phyloP scores from a whole-genome alignment of 164 flowering plant species.

The Pachysandra terminalis region DNA sequence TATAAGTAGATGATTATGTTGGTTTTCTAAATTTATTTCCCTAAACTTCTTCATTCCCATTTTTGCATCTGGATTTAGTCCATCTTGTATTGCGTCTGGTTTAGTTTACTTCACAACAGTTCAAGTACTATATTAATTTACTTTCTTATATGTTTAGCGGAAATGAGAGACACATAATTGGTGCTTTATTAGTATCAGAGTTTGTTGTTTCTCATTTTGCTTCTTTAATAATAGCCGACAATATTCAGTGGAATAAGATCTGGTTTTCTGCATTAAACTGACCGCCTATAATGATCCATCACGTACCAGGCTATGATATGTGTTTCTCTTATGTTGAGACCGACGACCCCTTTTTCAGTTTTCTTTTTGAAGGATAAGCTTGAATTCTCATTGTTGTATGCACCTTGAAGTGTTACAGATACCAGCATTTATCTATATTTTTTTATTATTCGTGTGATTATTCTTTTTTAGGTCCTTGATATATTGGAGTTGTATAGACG shows the following conservation, averaged over 20 bases:
- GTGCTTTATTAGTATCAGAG: background rate
- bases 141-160: background rate
- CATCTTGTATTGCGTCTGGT: background rate
- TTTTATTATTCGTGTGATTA: background rate
- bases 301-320: background rate
- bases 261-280: background rate
- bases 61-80: background rate
- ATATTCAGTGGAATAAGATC: background rate
- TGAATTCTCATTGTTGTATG: background rate
- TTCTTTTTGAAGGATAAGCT: background rate
- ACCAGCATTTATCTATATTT: too few species aligned
- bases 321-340: background rate
- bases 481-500: slow-evolving; percentile 86
- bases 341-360: background rate
- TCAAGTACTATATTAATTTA: background rate
- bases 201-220: background rate
- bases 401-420: background rate
- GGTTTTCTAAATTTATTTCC: too few species aligned
- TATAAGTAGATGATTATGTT: too few species aligned
- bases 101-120: background rate
- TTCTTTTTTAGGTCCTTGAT: slow-evolving; percentile 68
- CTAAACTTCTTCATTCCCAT: background rate
- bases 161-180: background rate
- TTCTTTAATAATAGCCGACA: too few species aligned
- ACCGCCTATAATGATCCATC: background rate